Conservation (phyloP, 2,329 filamentous ascomycete species). For the Trichoderma sp. region DNA sequence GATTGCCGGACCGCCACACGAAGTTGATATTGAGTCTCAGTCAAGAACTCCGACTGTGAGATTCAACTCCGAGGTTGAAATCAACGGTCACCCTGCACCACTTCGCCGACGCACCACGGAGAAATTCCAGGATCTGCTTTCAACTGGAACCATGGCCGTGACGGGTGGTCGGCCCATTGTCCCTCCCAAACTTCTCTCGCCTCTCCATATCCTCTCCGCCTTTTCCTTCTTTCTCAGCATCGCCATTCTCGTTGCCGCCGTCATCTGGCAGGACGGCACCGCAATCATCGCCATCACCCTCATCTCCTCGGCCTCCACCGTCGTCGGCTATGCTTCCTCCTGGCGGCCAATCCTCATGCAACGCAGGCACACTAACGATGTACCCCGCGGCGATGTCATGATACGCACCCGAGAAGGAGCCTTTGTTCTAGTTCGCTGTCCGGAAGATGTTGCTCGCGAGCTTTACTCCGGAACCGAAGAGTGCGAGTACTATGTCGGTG, state of each 20-base stretch:
- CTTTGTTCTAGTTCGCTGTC: slow-evolving; percentile 56
- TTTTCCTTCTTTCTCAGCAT: slow-evolving; percentile 50
- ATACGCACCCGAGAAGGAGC: slow-evolving; percentile 60
- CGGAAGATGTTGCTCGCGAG: slow-evolving; percentile 60
- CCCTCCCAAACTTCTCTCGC: slow-evolving; percentile 48
- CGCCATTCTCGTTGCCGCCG: slow-evolving; percentile 45
- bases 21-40: slow-evolving; percentile 1
- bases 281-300: slow-evolving; percentile 46
- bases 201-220: slow-evolving; percentile 53
- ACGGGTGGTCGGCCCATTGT: slow-evolving; percentile 44
- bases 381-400: slow-evolving; percentile 58
- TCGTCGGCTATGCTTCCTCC: slow-evolving; percentile 56
- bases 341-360: slow-evolving; percentile 57
- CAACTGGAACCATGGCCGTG: slow-evolving; percentile 41
- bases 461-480: slow-evolving; percentile 61
- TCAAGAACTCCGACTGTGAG: background rate
- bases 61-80: slow-evolving; percentile 20
- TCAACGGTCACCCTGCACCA: slow-evolving; percentile 4
- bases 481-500: slow-evolving; percentile 54
- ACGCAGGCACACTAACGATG: slow-evolving; percentile 46
- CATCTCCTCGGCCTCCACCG: slow-evolving; percentile 52
- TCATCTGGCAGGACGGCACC: slow-evolving; percentile 37
- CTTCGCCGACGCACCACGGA: slow-evolving; percentile 36
- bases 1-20: background rate
- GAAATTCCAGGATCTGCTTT: slow-evolving; percentile 43